These are phyloP conservation scores for Penicillium paxilli DNA, from an alignment of 495 filamentous ascomycete genomes.

Conservation along the genomic window DNA sequence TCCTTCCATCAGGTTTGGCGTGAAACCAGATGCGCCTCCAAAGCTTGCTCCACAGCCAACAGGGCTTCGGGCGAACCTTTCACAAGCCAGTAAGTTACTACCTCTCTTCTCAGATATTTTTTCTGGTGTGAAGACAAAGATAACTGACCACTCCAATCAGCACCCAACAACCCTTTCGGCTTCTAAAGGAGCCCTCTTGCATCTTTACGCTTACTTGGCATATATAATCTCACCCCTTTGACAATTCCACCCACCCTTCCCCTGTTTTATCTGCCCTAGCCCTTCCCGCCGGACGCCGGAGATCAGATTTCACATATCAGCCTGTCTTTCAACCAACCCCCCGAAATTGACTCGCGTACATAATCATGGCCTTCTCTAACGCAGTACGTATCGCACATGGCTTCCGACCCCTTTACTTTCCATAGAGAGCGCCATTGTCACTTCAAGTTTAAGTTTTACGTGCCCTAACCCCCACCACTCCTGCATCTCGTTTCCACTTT, in stretches of 20 bases:
- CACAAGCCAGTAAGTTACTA: constrained; percentile 86
- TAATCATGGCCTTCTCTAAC: constrained; percentile 14
- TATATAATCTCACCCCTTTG: constrained; percentile 27
- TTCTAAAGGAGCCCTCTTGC: constrained; percentile 54
- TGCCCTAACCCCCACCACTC: neutral
- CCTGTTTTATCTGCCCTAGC: constrained; percentile 1
- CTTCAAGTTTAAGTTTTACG: neutral
- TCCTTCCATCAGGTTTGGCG: constrained; percentile 86
- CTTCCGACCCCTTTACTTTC: constrained; percentile 7
- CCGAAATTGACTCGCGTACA: constrained; percentile 22
- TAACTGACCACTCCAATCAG: constrained; percentile 44
- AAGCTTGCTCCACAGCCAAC: constrained; percentile 88
- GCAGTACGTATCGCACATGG: constrained; percentile 14
- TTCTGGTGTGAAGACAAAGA: constrained; percentile 17
- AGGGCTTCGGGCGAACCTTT: constrained; percentile 83
- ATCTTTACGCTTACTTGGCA: constrained; percentile 6
- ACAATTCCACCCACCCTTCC: neutral
- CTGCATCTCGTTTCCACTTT: neutral
- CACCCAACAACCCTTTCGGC: constrained; percentile 89
- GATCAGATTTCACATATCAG: constrained; percentile 14
- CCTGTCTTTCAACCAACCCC: constrained; percentile 13
- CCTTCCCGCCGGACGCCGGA: neutral
- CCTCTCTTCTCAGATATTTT: neutral
- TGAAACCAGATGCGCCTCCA: constrained; percentile 62
- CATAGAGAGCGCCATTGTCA: constrained; percentile 14